phyloP scores from a whole-genome alignment of 495 filamentous ascomycete genomes.

The Podospora conica region DNA sequence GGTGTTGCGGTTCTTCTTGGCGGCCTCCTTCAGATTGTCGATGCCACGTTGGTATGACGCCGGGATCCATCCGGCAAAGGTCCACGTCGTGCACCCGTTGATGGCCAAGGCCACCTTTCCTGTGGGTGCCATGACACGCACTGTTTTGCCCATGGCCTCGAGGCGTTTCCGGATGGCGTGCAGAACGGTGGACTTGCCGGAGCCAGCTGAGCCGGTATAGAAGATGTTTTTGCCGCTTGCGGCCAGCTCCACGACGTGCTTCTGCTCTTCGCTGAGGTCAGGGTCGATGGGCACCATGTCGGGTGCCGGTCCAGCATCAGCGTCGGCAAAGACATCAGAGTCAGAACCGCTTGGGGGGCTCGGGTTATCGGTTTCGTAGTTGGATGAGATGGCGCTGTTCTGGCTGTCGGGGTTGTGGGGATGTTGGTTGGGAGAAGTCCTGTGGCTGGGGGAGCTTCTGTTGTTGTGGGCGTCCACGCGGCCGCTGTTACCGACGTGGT shows the following conservation, averaged over 20 bases:
- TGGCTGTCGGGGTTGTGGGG: neutral
- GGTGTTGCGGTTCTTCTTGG: constrained; percentile 33
- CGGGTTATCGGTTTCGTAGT: neutral
- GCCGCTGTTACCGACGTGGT: neutral
- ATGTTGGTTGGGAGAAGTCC: neutral
- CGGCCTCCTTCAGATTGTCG: constrained; percentile 13
- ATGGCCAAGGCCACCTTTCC: constrained; percentile 50
- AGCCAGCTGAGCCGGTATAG: constrained; percentile 56
- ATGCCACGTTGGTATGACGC: constrained; percentile 6
- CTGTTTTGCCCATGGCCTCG: constrained; percentile 22
- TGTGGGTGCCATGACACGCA: constrained; percentile 51
- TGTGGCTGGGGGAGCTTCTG: neutral
- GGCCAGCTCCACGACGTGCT: constrained; percentile 42
- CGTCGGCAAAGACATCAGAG: neutral
- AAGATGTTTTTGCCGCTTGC: constrained; percentile 49
- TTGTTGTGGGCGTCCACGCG: neutral
- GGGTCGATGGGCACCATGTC: neutral
- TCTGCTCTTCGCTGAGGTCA: constrained; percentile 36
- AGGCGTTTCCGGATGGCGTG: constrained; percentile 41
- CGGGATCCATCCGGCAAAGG: constrained; percentile 49
- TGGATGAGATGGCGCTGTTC: neutral
- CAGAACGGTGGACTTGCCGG: constrained; percentile 53
- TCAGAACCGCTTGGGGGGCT: neutral
- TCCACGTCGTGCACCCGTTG: constrained; percentile 47
- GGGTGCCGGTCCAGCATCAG: neutral